These are phyloP conservation scores for Vitrella brassicaformis DNA, from an alignment of 73 alveolate species.

Conservation along the genomic window DNA sequence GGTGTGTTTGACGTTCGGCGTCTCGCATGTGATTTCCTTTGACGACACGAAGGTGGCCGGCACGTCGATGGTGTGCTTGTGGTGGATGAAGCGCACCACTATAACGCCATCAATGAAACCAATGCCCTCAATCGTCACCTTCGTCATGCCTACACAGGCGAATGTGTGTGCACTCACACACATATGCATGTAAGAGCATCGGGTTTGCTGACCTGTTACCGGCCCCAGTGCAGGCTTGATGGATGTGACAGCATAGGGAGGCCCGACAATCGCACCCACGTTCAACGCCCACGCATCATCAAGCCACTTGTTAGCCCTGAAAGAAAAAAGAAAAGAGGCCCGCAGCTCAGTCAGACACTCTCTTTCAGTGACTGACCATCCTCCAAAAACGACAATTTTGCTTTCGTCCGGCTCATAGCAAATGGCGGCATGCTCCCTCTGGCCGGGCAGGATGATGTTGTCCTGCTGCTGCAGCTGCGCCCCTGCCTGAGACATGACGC, in stretches of 20 bases:
- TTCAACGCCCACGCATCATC: constrained; percentile 84
- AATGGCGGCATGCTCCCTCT: constrained; percentile 88
- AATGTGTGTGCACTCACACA: neutral
- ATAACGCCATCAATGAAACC: constrained; percentile 60
- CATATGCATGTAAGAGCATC: neutral
- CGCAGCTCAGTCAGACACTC: too few species aligned
- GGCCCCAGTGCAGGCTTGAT: constrained; percentile 92
- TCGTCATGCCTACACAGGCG: neutral
- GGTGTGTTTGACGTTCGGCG: too few species aligned
- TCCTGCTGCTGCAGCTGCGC: too few species aligned
- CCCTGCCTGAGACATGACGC: too few species aligned
- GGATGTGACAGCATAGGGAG: constrained; percentile 89
- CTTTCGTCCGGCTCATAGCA: constrained; percentile 84
- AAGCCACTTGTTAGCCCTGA: constrained; percentile 95
- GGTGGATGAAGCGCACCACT: too few species aligned
- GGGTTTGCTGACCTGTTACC: constrained; percentile 80
- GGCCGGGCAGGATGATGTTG: constrained; percentile 39
- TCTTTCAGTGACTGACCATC: too few species aligned
- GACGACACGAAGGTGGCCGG: too few species aligned
- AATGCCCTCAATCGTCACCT: constrained; percentile 45
- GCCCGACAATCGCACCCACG: constrained; percentile 94
- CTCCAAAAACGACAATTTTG: constrained; percentile 86
- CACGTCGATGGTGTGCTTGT: too few species aligned
- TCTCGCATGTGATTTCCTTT: too few species aligned
- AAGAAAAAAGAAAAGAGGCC: too few species aligned